Percentiles rank a stretch among this genome's conserved stretches.
Conservation (phyloP, 441 rosid species). For the Arabidopsis hybrid region DNA sequence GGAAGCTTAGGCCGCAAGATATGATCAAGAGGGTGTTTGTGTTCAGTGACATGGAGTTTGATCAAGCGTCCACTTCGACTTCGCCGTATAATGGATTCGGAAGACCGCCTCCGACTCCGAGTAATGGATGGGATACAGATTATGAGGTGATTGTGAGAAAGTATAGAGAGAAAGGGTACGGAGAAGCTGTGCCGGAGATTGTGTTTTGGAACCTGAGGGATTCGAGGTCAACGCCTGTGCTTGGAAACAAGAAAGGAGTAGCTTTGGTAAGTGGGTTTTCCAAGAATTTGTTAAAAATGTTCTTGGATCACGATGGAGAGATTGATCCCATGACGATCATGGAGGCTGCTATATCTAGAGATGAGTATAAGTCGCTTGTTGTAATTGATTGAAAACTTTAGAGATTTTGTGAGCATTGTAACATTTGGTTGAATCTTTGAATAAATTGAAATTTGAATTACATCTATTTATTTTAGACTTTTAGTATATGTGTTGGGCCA, state of each 20-base stretch:
- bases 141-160: neutral
- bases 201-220: neutral
- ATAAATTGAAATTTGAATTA: no score
- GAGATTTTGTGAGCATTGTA: no score
- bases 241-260: neutral
- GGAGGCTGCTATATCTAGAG: neutral
- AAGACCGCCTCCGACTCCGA: neutral
- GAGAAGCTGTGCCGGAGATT: neutral
- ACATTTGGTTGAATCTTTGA: no score
- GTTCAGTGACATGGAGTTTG: neutral
- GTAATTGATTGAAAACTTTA: neutral
- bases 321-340: neutral
- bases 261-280: slow-evolving; percentile 3
- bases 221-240: neutral
- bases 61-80: neutral
- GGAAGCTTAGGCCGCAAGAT: neutral
- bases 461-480: no score
- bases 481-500: no score
- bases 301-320: neutral
- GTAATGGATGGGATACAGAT: neutral
- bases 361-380: neutral
- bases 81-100: no score
- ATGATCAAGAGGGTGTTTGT: neutral
- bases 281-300: neutral
- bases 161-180: neutral